phyloP scores from a whole-genome alignment of 345 rosid genomes.

The Microthlaspi erraticum region DNA sequence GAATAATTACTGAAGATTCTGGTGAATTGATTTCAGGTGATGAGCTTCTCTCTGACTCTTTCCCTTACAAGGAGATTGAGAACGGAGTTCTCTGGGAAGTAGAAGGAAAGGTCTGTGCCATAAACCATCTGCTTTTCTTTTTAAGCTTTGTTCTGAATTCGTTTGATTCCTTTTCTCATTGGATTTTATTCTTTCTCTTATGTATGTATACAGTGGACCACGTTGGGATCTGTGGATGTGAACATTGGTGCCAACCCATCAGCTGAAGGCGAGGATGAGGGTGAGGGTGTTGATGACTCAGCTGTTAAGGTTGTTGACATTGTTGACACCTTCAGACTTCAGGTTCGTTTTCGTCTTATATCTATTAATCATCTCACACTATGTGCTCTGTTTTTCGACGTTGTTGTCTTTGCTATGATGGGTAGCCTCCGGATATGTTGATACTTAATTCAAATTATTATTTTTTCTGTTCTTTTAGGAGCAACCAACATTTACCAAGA shows the following conservation, averaged over 20 bases:
- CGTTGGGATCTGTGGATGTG: constrained; percentile 71
- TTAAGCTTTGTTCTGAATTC: constrained; percentile 9
- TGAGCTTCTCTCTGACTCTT: constrained; percentile 97
- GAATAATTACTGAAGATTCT: not conserved
- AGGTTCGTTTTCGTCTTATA: constrained; percentile 52
- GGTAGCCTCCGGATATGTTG: no score
- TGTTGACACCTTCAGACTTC: constrained; percentile 97
- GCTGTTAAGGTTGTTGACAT: constrained; percentile 90
- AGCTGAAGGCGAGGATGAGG: constrained; percentile 83
- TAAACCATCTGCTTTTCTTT: not conserved
- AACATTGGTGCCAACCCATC: constrained; percentile 98
- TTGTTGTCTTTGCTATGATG: not conserved
- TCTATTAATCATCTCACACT: no score
- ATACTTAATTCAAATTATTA: no score
- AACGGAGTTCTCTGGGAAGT: constrained; percentile 90
- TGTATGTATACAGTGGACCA: constrained; percentile 71
- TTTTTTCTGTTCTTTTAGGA: constrained; percentile 52
- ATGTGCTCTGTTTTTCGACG: not conserved
- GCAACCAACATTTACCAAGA: constrained; percentile 93
- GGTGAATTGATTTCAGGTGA: constrained; percentile 53
- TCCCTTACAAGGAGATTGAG: constrained; percentile 79
- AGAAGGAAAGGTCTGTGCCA: constrained; percentile 74
- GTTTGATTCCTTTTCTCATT: not conserved
- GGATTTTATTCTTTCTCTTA: not conserved
- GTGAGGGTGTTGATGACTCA: constrained; percentile 91